These are phyloP conservation scores for Violaceomyces palustris DNA, from an alignment of 1,284 basidiomycete genomes.

Conservation along the genomic window DNA sequence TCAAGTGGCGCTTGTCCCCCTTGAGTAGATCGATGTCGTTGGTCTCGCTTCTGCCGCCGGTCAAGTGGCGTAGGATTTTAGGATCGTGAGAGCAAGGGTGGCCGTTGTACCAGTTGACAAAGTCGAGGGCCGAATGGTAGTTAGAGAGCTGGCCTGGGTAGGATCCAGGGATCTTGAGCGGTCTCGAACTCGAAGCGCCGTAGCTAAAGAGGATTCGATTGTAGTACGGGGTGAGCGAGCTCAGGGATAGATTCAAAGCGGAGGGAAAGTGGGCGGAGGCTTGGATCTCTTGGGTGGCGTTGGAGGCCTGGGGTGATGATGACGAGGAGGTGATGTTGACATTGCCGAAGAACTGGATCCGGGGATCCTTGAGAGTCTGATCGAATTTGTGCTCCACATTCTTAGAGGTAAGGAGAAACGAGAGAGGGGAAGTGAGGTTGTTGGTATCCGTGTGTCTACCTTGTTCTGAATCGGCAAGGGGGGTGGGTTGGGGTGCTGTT, in stretches of 20 bases:
- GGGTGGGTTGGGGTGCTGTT: constrained; percentile 35
- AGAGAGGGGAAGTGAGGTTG: constrained; percentile 1
- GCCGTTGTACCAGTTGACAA: constrained; percentile 97
- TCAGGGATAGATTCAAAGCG: constrained; percentile 61
- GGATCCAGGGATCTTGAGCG: constrained; percentile 51
- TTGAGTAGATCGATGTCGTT: constrained; percentile 60
- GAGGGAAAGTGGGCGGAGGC: constrained; percentile 57
- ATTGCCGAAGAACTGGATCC: constrained; percentile 72
- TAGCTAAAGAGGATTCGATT: constrained; percentile 76
- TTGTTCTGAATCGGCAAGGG: too few species aligned
- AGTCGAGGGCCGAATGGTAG: constrained; percentile 72
- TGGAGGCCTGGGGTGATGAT: not conserved
- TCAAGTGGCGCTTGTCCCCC: constrained; percentile 60
- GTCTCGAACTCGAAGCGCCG: constrained; percentile 64
- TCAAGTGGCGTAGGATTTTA: not conserved
- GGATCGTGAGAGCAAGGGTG: constrained; percentile 62
- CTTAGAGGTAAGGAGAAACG: constrained; percentile 55
- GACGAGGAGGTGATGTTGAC: constrained; percentile 65
- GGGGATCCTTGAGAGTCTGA: constrained; percentile 50
- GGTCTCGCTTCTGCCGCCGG: not conserved
- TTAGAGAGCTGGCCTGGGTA: constrained; percentile 58
- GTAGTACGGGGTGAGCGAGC: constrained; percentile 64
- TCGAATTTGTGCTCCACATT: constrained; percentile 97
- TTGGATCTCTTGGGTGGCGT: constrained; percentile 3
- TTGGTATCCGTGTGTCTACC: not conserved